Conservation (phyloP, 1,284 basidiomycete species). For the Singerocomus inundabilis region DNA sequence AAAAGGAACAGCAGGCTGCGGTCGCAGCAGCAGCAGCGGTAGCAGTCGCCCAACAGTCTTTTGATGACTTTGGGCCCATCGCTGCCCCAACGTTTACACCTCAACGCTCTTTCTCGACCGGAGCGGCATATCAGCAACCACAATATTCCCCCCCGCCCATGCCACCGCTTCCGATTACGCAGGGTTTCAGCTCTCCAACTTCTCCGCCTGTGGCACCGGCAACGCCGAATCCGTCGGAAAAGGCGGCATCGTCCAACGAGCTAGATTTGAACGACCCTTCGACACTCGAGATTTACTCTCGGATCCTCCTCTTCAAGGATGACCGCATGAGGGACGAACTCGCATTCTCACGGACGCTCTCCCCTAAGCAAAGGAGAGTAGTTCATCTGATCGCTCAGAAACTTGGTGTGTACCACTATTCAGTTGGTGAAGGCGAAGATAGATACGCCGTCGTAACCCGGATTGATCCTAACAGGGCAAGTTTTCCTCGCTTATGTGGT, state of each 20-base stretch:
- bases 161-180: slow-evolving; percentile 57
- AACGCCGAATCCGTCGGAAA: slow-evolving; percentile 59
- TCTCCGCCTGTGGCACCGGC: slow-evolving; percentile 49
- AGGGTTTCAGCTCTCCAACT: slow-evolving; percentile 49
- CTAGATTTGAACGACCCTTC: slow-evolving; percentile 95
- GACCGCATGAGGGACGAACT: slow-evolving; percentile 98
- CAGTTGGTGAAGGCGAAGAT: slow-evolving; percentile 90
- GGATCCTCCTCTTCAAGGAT: slow-evolving; percentile 96
- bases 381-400: slow-evolving; percentile 97
- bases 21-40: slow-evolving; percentile 8
- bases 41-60: slow-evolving; percentile 37
- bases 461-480: slow-evolving; percentile 73
- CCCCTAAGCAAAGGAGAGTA: slow-evolving; percentile 83
- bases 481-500: slow-evolving; percentile 28
- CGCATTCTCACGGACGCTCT: slow-evolving; percentile 86
- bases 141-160: slow-evolving; percentile 61
- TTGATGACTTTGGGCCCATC: slow-evolving; percentile 67
- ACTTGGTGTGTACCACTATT: slow-evolving; percentile 92
- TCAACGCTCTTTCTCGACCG: slow-evolving; percentile 63
- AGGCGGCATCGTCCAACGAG: slow-evolving; percentile 56
- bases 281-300: slow-evolving; percentile 95
- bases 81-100: slow-evolving; percentile 51
- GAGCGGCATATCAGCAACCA: slow-evolving; percentile 53
- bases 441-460: slow-evolving; percentile 91
- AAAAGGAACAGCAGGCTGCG: slow-evolving; percentile 62